Base-by-base conservation (phyloP, 2,329 filamentous ascomycete genomes). In the Botrytis sinoallii region DNA sequence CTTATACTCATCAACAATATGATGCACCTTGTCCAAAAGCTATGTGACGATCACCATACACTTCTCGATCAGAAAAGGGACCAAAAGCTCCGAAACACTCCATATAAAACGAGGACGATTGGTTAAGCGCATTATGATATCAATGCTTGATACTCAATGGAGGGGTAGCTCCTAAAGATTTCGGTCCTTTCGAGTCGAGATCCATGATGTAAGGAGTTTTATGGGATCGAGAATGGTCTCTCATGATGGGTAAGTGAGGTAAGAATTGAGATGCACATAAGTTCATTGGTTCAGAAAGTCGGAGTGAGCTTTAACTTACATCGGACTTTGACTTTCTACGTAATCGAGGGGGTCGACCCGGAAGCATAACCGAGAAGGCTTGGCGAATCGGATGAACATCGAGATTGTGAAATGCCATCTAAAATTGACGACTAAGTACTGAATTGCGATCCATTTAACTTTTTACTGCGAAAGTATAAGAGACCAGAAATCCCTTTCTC, bases 381-480 rank as follows among this genome's bases (percentile, higher is more conserved):
- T 57, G 35, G 48, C 25, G 4, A 0, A 20, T 25, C 20, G 32
- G 48, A 42, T 42, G 66, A 57, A 68, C 35, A 68, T 68, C 18
- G 48, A 57, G 48, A 68, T 57, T 68, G 48, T 38, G 20, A 46
- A 68, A 68, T 68, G 35, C 66, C 66, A 68, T 68, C 9, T 68
- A 3, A 40, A 68, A 29, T 40, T 18, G 48, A 14, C 22, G 25
- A 25, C 46, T 25, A 22, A 42, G 6, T 40, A 42, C 22, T 60
- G 57, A 9, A 12, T 22, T 35, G 9, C 14, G 22, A 7, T 16
- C 12, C 5, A n/a, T 55, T 16, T 29, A n/a, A 22, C 20, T 8
- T 10, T 42, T 25, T 3, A 57, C 8, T 8, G 29, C 2, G 0
- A 9, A 57, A 57, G 35, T 42, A 68, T 32, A 68, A 68, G 25